Percentiles rank a stretch among this genome's conserved stretches.
Evolutionary conservation across 1,284 basidiomycete genomes (phyloP).

Genomic region (Marasmius tenuissimus): DNA sequence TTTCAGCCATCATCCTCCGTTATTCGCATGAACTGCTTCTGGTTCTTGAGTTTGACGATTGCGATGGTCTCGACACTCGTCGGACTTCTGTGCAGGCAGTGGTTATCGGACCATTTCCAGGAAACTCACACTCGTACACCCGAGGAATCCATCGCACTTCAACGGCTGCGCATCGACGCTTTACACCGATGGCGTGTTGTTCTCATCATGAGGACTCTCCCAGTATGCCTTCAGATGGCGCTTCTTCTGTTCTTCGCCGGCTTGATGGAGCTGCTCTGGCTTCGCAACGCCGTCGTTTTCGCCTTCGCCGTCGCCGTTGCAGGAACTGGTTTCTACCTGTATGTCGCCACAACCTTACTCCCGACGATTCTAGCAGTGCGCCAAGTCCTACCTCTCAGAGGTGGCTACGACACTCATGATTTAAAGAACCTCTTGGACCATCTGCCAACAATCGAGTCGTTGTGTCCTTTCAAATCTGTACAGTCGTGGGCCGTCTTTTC

Average conservation of each 20-base stretch:
- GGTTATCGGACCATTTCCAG: conserved; percentile 4
- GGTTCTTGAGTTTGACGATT: conserved; percentile 7
- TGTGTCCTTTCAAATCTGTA: background rate
- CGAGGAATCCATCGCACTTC: background rate
- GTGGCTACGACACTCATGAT: background rate
- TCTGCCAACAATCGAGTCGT: background rate
- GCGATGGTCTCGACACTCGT: background rate
- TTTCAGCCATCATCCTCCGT: background rate
- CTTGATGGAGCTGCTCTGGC: conserved; percentile 2
- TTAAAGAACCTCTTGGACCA: background rate
- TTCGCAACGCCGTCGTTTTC: background rate
- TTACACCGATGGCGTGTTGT: background rate
- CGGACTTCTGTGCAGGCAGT: conserved; percentile 9
- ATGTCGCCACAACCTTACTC: background rate
- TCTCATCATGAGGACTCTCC: background rate
- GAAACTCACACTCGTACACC: background rate
- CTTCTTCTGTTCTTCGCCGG: conserved; percentile 2
- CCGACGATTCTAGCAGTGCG: background rate
- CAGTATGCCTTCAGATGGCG: background rate
- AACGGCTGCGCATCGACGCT: background rate
- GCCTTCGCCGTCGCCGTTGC: background rate
- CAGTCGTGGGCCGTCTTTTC: background rate
- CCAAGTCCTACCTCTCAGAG: background rate
- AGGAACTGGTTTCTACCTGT: background rate
- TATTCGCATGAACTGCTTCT: background rate